Percentiles rank a stretch among this genome's conserved stretches.
phyloP scores from a whole-genome alignment of 2,329 filamentous ascomycete genomes.

The Periconia macrospinosa region DNA sequence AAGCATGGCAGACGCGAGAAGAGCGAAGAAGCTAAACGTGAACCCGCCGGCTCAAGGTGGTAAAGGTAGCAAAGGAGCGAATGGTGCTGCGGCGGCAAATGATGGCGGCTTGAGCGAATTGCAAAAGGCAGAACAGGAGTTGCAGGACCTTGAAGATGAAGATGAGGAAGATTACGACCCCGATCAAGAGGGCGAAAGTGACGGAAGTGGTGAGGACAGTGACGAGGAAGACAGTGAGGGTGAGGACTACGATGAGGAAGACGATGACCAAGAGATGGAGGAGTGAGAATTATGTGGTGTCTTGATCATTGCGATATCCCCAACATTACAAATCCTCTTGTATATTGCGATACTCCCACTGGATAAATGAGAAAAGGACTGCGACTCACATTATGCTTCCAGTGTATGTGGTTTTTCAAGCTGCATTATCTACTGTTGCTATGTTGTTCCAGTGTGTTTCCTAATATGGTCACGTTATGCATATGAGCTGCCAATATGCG shows the following conservation, averaged over 20 bases:
- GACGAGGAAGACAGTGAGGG: constrained; percentile 33
- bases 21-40: constrained; percentile 62
- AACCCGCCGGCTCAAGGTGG: constrained; percentile 40
- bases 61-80: constrained; percentile 27
- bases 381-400: too few relatives aligned
- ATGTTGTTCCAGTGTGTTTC: too few relatives aligned
- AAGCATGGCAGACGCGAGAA: constrained; percentile 61
- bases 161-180: constrained; percentile 48
- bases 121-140: constrained; percentile 41
- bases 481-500: constrained; percentile 4
- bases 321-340: too few relatives aligned
- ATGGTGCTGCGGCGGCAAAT: constrained; percentile 22
- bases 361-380: too few relatives aligned
- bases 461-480: neutral
- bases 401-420: too few relatives aligned
- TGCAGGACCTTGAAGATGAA: constrained; percentile 44
- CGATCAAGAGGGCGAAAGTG: constrained; percentile 43
- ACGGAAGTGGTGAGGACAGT: constrained; percentile 40
- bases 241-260: constrained; percentile 32
- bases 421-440: too few relatives aligned
- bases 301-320: neutral
- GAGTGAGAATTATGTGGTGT: constrained; percentile 6
- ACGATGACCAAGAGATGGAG: constrained; percentile 32
- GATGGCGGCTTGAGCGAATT: constrained; percentile 44
- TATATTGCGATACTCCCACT: neutral